Evolutionary conservation across 2,329 filamentous ascomycete genomes (phyloP).

Genomic region (Lizonia empirigonia): DNA sequence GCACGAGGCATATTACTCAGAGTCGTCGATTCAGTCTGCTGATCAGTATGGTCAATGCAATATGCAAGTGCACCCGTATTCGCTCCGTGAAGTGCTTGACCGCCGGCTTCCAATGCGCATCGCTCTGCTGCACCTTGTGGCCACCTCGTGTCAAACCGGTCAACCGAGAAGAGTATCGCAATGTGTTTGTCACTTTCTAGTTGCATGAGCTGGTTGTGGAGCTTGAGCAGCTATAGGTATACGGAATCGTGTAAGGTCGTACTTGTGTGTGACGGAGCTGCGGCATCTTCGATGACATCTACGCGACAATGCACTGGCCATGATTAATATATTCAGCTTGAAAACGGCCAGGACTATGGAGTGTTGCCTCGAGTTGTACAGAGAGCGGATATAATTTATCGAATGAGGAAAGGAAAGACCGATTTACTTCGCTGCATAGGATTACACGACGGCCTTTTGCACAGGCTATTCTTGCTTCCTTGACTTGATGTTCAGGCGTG

Average conservation of each 20-base stretch:
- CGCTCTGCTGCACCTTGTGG: not conserved
- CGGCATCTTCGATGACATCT: not conserved
- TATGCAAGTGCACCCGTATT: not conserved
- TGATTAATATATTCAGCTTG: not conserved
- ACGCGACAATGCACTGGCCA: not conserved
- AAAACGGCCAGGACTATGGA: not conserved
- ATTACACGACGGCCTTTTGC: too few species aligned
- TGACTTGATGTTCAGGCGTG: not conserved
- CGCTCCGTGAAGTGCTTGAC: not conserved
- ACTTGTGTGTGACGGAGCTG: not conserved
- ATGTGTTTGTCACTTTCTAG: not conserved
- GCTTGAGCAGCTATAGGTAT: not conserved
- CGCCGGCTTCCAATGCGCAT: not conserved
- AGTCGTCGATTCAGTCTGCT: not conserved
- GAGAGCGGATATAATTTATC: not conserved
- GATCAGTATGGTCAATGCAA: not conserved
- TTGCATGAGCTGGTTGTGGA: not conserved
- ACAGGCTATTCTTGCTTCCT: constrained; percentile 4
- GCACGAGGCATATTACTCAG: constrained; percentile 2
- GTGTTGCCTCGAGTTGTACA: not conserved
- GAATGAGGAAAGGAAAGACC: too few species aligned
- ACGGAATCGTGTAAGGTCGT: not conserved
- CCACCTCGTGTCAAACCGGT: not conserved
- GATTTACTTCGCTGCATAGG: too few species aligned
- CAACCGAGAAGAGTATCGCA: not conserved